phyloP scores from a whole-genome alignment of 2,329 filamentous ascomycete species.

The Aspergillus quadricinctus region DNA sequence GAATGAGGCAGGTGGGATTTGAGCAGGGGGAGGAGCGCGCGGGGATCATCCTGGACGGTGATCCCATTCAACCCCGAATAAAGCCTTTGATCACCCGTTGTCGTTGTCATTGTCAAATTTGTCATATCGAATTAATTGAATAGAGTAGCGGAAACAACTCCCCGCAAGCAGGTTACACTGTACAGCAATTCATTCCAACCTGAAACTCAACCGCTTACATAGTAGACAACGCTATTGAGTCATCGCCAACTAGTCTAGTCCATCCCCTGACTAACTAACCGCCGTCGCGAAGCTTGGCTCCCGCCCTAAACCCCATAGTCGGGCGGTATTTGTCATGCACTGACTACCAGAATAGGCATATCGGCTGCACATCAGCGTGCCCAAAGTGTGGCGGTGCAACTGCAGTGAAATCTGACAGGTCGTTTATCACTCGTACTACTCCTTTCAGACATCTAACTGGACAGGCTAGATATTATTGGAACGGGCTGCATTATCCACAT shows the following conservation, averaged over 20 bases:
- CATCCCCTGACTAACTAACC: not conserved
- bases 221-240: not conserved
- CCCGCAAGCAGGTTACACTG: too few relatives aligned
- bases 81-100: not conserved
- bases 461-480: too few relatives aligned
- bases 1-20: conserved; percentile 35
- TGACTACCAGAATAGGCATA: not conserved
- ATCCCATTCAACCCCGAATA: conserved; percentile 11
- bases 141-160: too few relatives aligned
- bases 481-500: too few relatives aligned
- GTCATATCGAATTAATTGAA: too few relatives aligned
- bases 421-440: not conserved
- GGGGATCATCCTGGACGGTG: conserved; percentile 12
- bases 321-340: not conserved
- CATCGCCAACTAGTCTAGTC: not conserved
- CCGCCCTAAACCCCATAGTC: not conserved
- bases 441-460: too few relatives aligned
- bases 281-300: not conserved
- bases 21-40: conserved; percentile 25
- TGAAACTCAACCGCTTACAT: too few relatives aligned
- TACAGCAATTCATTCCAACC: too few relatives aligned
- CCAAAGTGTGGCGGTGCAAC: conserved; percentile 4
- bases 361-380: not conserved
- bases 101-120: too few relatives aligned
- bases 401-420: not conserved